phyloP scores from a whole-genome alignment of 805 yeast genomes.

The Ogataea pini region DNA sequence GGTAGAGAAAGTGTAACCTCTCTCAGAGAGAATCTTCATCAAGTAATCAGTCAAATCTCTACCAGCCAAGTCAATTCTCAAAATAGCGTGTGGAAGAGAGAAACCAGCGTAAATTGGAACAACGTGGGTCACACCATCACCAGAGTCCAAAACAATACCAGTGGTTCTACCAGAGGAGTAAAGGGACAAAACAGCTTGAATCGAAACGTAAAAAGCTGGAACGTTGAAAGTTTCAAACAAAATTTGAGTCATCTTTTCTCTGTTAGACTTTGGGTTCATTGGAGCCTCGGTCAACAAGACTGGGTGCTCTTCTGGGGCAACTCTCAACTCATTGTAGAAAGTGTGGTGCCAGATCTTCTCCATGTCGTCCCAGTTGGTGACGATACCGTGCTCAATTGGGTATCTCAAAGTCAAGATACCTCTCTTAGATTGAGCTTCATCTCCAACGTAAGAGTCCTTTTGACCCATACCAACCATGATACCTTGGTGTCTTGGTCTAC shows the following conservation, averaged over 20 bases:
- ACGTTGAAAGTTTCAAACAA: conserved; percentile 99
- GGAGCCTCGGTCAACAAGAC: conserved; percentile 99
- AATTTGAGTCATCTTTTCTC: conserved; percentile 99
- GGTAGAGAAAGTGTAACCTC: conserved; percentile 98
- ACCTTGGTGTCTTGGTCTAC: conserved; percentile 99
- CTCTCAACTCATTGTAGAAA: conserved; percentile 99
- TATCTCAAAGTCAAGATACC: conserved; percentile 98
- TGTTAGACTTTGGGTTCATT: conserved; percentile 98
- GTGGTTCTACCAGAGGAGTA: conserved; percentile 99
- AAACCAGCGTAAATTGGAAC: conserved; percentile 99
- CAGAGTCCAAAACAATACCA: conserved; percentile 99
- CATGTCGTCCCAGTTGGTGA: conserved; percentile 99
- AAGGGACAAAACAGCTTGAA: conserved; percentile 97
- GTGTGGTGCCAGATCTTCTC: conserved; percentile 99
- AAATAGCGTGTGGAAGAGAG: conserved; percentile 98
- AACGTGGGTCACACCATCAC: conserved; percentile 99
- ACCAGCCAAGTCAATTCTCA: conserved; percentile 99
- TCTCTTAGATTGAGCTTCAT: conserved; percentile 99
- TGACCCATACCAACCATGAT: conserved; percentile 99
- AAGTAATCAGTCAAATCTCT: conserved; percentile 99
- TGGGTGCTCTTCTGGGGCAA: conserved; percentile 99
- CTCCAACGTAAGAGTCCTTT: conserved; percentile 99
- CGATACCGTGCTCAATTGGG: conserved; percentile 99
- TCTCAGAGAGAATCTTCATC: conserved; percentile 97
- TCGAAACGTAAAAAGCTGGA: conserved; percentile 98